phyloP scores from a whole-genome alignment of 176 grass and related monocot species.

The Eremochloa ophiuroides region DNA sequence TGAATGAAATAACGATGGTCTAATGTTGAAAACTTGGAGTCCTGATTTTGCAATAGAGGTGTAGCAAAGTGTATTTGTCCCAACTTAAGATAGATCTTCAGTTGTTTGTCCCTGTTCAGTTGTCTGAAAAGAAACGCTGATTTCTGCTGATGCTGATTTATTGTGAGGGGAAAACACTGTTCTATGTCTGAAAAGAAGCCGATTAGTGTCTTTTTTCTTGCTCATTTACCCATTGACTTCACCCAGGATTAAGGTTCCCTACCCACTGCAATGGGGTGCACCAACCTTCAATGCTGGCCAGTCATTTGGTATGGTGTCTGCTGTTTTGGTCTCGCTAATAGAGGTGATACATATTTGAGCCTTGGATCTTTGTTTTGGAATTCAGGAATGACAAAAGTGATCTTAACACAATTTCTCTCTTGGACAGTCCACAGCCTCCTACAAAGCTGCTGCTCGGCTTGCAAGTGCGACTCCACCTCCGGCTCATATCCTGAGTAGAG shows the following conservation, averaged over 20 bases:
- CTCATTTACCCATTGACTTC: background rate
- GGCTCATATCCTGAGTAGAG: slow-evolving; percentile 87
- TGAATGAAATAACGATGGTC: background rate
- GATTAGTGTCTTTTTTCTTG: no score
- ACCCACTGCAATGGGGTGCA: slow-evolving; percentile 92
- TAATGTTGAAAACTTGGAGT: background rate
- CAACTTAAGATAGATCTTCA: background rate
- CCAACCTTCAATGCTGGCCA: slow-evolving; percentile 92
- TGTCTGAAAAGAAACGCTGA: no score
- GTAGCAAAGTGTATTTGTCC: background rate
- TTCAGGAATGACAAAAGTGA: background rate
- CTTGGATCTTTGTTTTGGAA: background rate
- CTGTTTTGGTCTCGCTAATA: slow-evolving; percentile 86
- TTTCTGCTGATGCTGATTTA: no score
- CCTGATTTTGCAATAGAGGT: background rate
- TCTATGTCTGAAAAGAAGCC: no score
- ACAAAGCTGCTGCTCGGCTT: slow-evolving; percentile 83
- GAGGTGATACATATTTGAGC: slow-evolving; percentile 44
- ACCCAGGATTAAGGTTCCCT: slow-evolving; percentile 92
- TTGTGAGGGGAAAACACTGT: no score
- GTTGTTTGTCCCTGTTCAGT: no score
- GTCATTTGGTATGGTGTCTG: slow-evolving; percentile 96
- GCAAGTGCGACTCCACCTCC: slow-evolving; percentile 94
- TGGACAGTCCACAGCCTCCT: slow-evolving; percentile 80
- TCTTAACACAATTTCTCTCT: slow-evolving; percentile 6